Percentiles rank a stretch among this genome's conserved stretches.
phyloP scores from a whole-genome alignment of 2,329 filamentous ascomycete genomes.

The Hymenoscyphus fructigenus region DNA sequence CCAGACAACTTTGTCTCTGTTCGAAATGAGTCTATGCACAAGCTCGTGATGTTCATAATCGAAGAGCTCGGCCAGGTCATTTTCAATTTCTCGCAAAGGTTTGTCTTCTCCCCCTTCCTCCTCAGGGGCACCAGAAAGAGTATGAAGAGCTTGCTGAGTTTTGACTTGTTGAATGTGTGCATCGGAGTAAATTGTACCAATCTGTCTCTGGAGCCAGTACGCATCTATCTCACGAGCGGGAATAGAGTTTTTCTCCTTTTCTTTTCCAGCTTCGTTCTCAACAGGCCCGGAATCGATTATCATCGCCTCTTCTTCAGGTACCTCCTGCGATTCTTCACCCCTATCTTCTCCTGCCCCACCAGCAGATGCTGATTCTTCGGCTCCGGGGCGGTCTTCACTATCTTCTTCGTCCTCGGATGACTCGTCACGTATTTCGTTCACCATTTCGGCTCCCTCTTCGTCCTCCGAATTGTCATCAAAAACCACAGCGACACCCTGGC shows the following conservation, averaged over 20 bases:
- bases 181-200: conserved; percentile 84
- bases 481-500: conserved; percentile 94
- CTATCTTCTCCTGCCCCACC: conserved; percentile 48
- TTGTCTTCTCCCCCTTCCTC: conserved; percentile 80
- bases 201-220: conserved; percentile 93
- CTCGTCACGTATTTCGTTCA: conserved; percentile 86
- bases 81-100: conserved; percentile 88
- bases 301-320: conserved; percentile 71
- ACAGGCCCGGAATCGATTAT: conserved; percentile 70
- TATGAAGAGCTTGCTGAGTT: conserved; percentile 77
- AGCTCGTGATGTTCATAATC: conserved; percentile 95
- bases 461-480: conserved; percentile 90
- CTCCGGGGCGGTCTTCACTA: conserved; percentile 56
- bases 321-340: conserved; percentile 49
- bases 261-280: conserved; percentile 45
- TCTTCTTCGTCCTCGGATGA: conserved; percentile 77
- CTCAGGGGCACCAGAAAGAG: conserved; percentile 73
- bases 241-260: conserved; percentile 62
- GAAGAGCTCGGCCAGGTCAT: conserved; percentile 97
- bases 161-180: conserved; percentile 93
- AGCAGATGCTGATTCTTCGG: conserved; percentile 49
- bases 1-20: conserved; percentile 94
- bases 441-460: conserved; percentile 73
- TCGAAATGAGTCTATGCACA: conserved; percentile 86
- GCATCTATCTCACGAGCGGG: conserved; percentile 90